These are phyloP conservation scores for Leishmania arabica DNA, from an alignment of 208 protist genomes.

Conservation along the genomic window DNA sequence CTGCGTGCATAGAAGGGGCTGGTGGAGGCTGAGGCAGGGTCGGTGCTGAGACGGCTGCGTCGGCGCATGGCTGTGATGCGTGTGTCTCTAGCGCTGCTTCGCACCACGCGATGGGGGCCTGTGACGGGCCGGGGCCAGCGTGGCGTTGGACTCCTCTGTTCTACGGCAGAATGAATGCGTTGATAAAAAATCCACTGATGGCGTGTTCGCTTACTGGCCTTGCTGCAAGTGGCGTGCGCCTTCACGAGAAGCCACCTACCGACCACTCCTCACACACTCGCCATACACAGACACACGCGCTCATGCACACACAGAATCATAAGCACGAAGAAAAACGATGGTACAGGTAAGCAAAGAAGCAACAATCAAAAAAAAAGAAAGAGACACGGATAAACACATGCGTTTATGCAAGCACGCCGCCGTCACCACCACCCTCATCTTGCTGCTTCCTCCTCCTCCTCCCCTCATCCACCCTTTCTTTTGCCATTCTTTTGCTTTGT, in stretches of 20 bases:
- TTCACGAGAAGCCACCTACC: background rate
- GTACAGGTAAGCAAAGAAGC: background rate
- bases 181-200: background rate
- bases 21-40: too few species aligned
- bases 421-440: background rate
- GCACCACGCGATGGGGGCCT: background rate
- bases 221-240: background rate
- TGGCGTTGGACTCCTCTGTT: background rate
- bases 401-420: background rate
- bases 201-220: background rate
- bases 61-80: background rate
- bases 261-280: background rate
- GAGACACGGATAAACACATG: background rate
- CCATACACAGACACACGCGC: background rate
- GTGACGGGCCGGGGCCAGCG: background rate
- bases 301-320: background rate
- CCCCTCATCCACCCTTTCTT: background rate
- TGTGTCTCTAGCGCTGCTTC: background rate
- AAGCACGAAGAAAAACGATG: background rate
- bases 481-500: background rate
- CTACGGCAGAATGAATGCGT: background rate
- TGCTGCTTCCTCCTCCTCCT: background rate
- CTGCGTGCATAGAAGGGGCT: background rate
- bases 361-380: background rate
- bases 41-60: background rate